Conservation (phyloP, 371 early-diverging fungal genomes). For the Rhizomucor pusillus region DNA sequence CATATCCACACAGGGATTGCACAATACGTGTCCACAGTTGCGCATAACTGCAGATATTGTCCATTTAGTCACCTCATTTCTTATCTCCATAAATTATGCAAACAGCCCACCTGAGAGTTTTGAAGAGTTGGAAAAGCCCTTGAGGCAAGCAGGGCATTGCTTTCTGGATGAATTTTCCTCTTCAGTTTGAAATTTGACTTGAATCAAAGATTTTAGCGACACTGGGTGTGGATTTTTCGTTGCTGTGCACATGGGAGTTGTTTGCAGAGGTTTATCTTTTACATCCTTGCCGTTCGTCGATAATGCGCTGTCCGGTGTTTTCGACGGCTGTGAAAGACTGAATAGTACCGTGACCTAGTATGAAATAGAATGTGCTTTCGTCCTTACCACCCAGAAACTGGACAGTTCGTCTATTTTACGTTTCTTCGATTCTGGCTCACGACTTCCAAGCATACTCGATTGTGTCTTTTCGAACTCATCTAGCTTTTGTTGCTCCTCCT, state of each 20-base stretch:
- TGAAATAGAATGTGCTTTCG: no score
- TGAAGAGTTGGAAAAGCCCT: conserved; percentile 70
- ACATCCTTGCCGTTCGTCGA: conserved; percentile 53
- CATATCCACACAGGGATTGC: conserved; percentile 71
- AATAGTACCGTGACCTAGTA: not conserved
- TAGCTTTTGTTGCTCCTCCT: conserved; percentile 50
- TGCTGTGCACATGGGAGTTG: conserved; percentile 71
- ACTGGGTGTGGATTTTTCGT: conserved; percentile 65
- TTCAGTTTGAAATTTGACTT: conserved; percentile 66
- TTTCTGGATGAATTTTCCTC: conserved; percentile 30
- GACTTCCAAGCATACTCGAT: conserved; percentile 49
- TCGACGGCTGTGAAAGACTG: conserved; percentile 54
- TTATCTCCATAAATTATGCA: no score
- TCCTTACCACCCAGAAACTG: conserved; percentile 82
- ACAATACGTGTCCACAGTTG: conserved; percentile 87
- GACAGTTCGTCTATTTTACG: conserved; percentile 58
- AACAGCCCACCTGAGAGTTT: conserved; percentile 67
- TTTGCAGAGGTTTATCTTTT: conserved; percentile 46
- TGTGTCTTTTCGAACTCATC: conserved; percentile 68
- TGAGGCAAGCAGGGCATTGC: conserved; percentile 85
- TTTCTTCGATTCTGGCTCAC: conserved; percentile 7
- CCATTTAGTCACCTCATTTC: not conserved
- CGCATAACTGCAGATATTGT: conserved; percentile 55
- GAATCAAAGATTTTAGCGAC: conserved; percentile 76
- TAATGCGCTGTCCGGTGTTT: conserved; percentile 74